Percentiles rank a stretch among this genome's conserved stretches.
phyloP scores from a whole-genome alignment of 805 yeast genomes.

The Saccharomyces eubayanus region DNA sequence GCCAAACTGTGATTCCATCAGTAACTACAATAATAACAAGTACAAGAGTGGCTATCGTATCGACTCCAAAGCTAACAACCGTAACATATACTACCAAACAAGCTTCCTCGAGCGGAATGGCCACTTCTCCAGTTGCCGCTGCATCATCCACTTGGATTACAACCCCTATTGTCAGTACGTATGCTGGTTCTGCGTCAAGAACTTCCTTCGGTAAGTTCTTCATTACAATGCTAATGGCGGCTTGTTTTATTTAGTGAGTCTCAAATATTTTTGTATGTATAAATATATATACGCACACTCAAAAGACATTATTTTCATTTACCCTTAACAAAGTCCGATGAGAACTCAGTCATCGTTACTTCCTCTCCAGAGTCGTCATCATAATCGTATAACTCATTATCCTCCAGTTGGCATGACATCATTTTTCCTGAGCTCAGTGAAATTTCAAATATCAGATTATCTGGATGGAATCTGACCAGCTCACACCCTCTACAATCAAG shows the following conservation, averaged over 20 bases:
- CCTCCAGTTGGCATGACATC: conserved; percentile 39
- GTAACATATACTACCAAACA: not conserved
- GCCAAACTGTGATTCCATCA: conserved; percentile 1
- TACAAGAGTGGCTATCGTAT: conserved; percentile 1
- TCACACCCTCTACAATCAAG: conserved; percentile 86
- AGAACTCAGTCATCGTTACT: conserved; percentile 69
- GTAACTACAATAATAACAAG: conserved; percentile 6
- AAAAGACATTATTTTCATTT: conserved; percentile 10
- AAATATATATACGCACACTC: not conserved
- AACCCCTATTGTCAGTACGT: conserved; percentile 7
- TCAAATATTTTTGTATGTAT: not conserved
- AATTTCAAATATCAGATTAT: conserved; percentile 22
- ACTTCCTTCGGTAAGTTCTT: not conserved
- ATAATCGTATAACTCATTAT: conserved; percentile 90
- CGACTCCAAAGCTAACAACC: conserved; percentile 2
- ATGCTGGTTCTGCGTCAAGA: conserved; percentile 7
- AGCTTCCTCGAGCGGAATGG: not conserved
- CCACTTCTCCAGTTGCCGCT: not conserved
- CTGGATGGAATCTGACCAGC: conserved; percentile 56
- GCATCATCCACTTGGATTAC: conserved; percentile 1
- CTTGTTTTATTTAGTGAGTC: not conserved
- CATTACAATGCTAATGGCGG: not conserved
- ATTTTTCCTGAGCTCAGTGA: conserved; percentile 18
- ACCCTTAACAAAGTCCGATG: conserved; percentile 49
- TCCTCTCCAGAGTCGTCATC: conserved; percentile 78